These are phyloP conservation scores for Plantago coronopus DNA, from an alignment of 305 asterid genomes.

Conservation along the genomic window DNA sequence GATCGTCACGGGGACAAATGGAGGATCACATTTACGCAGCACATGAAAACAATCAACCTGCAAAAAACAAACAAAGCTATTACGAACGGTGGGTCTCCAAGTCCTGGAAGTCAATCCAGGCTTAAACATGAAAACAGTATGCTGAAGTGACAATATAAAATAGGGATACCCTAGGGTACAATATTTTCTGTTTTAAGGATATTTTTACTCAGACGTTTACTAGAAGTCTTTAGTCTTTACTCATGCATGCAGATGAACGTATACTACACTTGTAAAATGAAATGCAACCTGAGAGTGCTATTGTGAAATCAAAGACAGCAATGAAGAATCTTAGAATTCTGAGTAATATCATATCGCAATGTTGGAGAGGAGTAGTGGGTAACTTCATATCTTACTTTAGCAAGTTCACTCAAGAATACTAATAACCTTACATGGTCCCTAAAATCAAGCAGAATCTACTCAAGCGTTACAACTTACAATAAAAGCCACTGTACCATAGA, in stretches of 20 bases:
- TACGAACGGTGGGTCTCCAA: conserved; percentile 14
- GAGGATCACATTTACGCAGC: conserved; percentile 94
- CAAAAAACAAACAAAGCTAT: conserved; percentile 23
- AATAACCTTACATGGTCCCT: background rate
- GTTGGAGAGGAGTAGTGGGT: background rate
- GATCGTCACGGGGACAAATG: conserved; percentile 74
- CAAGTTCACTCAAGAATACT: background rate
- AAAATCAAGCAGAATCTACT: no score
- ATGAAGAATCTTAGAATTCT: background rate
- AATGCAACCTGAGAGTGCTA: background rate
- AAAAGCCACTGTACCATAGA: background rate
- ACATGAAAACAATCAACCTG: conserved; percentile 97
- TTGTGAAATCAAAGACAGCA: background rate
- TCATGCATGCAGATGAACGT: background rate
- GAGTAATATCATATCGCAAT: no score
- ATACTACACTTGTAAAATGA: background rate
- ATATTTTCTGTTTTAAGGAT: no score
- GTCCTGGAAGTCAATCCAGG: background rate
- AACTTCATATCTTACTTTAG: background rate
- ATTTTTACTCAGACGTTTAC: background rate
- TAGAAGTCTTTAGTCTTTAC: background rate
- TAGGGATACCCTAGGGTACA: background rate
- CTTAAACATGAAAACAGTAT: background rate
- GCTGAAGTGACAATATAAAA: background rate
- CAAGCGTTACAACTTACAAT: no score